Percentiles rank a stretch among this genome's conserved stretches.
Conservation (phyloP, 139 green algal species). For the Eudorina sp. region DNA sequence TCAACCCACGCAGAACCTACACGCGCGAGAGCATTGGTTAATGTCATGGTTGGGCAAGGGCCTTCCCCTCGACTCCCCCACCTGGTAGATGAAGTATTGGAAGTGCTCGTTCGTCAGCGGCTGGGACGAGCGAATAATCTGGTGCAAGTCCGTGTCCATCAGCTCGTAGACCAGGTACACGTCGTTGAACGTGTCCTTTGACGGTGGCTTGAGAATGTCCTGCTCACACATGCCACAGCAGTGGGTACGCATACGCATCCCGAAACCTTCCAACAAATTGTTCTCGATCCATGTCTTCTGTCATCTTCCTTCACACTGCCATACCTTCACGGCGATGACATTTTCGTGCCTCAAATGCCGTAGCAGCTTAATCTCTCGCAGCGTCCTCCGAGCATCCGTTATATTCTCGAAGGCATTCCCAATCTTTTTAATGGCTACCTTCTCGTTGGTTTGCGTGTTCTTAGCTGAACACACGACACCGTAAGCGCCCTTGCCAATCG, state of each 20-base stretch:
- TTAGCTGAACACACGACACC: constrained; percentile 97
- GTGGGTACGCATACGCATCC: neutral
- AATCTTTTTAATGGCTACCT: constrained; percentile 99
- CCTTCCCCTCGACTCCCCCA: constrained; percentile 37
- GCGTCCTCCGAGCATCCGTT: constrained; percentile 91
- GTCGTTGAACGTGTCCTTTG: constrained; percentile 87
- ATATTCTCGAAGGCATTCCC: constrained; percentile 97
- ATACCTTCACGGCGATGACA: constrained; percentile 79
- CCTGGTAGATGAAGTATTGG: constrained; percentile 99
- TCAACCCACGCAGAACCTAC: constrained; percentile 90
- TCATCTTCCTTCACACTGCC: neutral
- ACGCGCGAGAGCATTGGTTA: neutral
- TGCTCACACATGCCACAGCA: constrained; percentile 11
- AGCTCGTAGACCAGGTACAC: constrained; percentile 99
- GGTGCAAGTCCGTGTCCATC: constrained; percentile 99
- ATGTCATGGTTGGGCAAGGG: neutral
- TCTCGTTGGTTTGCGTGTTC: constrained; percentile 79
- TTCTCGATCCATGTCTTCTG: neutral
- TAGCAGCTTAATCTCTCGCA: constrained; percentile 97
- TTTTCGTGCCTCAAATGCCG: constrained; percentile 88
- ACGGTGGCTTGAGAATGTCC: constrained; percentile 79
- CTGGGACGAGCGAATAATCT: constrained; percentile 98
- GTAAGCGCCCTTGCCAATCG: constrained; percentile 82
- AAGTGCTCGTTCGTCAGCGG: constrained; percentile 96
- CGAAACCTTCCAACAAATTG: neutral